Percentiles rank a stretch among this genome's conserved stretches.
These are phyloP conservation scores for Platanthera zijinensis DNA, from an alignment of 106 monocot genomes.

Conservation along the genomic window DNA sequence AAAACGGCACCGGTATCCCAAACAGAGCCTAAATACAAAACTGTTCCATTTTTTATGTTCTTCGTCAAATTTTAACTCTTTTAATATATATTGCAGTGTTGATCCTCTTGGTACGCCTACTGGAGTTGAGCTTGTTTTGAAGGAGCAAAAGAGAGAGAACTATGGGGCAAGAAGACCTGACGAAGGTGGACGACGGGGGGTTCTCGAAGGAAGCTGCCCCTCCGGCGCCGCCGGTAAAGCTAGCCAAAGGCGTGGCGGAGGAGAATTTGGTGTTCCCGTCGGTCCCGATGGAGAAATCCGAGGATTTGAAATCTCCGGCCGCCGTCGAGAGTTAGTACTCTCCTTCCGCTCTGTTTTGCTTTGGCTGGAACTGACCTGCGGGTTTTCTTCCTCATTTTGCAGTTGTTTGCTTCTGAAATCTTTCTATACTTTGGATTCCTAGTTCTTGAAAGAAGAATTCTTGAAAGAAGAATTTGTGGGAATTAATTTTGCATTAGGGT, in stretches of 20 bases:
- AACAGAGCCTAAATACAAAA: too few species aligned
- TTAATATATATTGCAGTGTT: too few species aligned
- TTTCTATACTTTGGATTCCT: background rate
- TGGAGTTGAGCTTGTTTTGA: background rate
- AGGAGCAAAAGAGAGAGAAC: background rate
- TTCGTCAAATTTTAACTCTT: too few species aligned
- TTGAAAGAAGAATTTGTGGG: too few species aligned
- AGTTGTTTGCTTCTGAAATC: background rate
- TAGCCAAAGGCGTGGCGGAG: slow-evolving; percentile 27
- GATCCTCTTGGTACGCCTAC: background rate
- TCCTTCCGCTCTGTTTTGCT: background rate
- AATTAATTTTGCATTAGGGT: too few species aligned
- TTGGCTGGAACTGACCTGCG: background rate
- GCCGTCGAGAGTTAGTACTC: slow-evolving; percentile 31
- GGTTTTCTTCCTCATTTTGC: too few species aligned
- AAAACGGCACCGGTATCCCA: too few species aligned
- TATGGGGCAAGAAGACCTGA: slow-evolving; percentile 15
- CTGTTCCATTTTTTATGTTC: too few species aligned
- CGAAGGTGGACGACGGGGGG: slow-evolving; percentile 18
- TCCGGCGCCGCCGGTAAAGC: slow-evolving; percentile 4
- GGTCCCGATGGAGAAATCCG: slow-evolving; percentile 25
- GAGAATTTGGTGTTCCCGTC: slow-evolving; percentile 35
- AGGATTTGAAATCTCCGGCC: slow-evolving; percentile 35
- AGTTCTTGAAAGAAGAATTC: too few species aligned
- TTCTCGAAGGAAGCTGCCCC: slow-evolving; percentile 13